Evolutionary conservation across 768 basidiomycete species (phyloP), one percentile per base, ranked within the genome.

Genomic region (Leucocoprinus leucothites): DNA sequence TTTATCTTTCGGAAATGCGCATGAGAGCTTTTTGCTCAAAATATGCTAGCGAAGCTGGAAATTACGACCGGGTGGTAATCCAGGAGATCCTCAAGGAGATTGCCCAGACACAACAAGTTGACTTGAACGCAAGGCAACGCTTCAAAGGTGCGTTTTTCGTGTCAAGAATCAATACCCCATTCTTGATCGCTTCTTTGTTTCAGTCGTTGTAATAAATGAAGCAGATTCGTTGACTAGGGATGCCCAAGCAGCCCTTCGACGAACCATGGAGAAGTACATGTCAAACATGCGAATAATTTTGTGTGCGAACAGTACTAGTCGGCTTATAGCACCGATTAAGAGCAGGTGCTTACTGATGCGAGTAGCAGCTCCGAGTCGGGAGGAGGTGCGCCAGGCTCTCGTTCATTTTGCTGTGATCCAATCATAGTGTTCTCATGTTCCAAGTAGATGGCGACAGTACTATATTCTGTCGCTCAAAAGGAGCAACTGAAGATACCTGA

Each of bases 201-300:
- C n/a, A 98, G 96, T 95, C n/a, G 95, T 99, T 48, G 81, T 99
- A 56, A 97, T 99, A 65, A 98, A 98, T 62, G 96, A 98, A 71
- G 96, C 96, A 1, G 96, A 99, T 68, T 87, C 91, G 0, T 80
- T 99, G 40, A 86, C 92, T 9, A 86, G 96, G 51, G 96, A 99
- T 71, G 96, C 96, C 1, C 96, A 99, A 74, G 94, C 96, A 0
- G 96, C 96, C 7, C 81, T 99, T 31, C 86, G 96, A 64, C 81
- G 96, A 55, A 99, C 96, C 9, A 99, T 98, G 96, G 96, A 99
- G 68, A 98, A 98, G 71, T 98, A 96, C 76, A 98, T 97, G 90
- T 85, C 87, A 40, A 99, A 98, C 68, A 82, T 99, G 83, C 85
- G 96, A 25, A 87, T 99, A 64, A 96, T 99, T 61, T 79, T 99